Conservation (phyloP, 1,139 yeast species). For the Yarrowia galli region DNA sequence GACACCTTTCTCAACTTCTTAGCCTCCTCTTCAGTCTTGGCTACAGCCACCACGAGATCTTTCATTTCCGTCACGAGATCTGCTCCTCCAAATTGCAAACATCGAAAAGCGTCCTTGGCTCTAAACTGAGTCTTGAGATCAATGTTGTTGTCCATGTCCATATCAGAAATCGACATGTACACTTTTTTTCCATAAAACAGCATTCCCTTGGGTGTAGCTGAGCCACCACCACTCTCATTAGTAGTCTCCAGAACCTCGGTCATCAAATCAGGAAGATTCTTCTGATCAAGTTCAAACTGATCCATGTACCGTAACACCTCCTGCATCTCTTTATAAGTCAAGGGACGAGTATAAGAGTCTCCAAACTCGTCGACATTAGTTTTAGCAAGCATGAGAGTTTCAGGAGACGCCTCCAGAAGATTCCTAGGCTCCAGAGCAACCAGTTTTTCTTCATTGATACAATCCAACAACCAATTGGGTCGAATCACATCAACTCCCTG, state of each 20-base stretch:
- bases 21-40: conserved; percentile 8
- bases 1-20: not conserved
- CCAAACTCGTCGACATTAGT: conserved; percentile 48
- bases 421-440: conserved; percentile 69
- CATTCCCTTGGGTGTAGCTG: conserved; percentile 1
- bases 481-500: conserved; percentile 64
- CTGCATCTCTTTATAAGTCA: conserved; percentile 9
- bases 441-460: conserved; percentile 56
- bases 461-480: conserved; percentile 77
- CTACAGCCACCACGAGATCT: conserved; percentile 8
- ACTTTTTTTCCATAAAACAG: not conserved
- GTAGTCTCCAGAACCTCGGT: not conserved
- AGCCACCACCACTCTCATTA: not conserved
- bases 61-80: not conserved
- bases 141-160: not conserved
- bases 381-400: conserved; percentile 41
- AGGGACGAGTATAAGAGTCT: conserved; percentile 46
- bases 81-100: conserved; percentile 29
- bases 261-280: not conserved
- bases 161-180: not conserved
- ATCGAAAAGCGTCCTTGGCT: not conserved
- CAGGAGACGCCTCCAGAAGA: conserved; percentile 53
- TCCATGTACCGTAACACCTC: conserved; percentile 18
- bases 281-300: not conserved
- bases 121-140: conserved; percentile 5